These are phyloP conservation scores for Mycena galericulata DNA, from an alignment of 768 basidiomycete genomes.

Conservation along the genomic window DNA sequence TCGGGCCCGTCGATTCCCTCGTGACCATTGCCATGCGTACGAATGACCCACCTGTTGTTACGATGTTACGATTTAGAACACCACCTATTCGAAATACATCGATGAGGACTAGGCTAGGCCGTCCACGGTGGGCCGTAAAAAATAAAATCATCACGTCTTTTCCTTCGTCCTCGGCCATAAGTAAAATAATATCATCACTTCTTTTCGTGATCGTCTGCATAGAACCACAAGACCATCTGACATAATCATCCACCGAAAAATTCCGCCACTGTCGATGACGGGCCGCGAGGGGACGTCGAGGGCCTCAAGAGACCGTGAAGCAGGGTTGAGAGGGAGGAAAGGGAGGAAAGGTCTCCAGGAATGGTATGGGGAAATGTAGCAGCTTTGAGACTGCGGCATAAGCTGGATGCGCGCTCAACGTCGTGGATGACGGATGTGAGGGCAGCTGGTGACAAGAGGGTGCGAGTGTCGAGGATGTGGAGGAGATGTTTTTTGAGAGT, in stretches of 20 bases:
- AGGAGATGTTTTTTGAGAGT: not conserved
- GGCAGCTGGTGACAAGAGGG: not conserved
- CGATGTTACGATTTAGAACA: no score
- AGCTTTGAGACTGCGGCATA: not conserved
- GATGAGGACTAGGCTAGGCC: not conserved
- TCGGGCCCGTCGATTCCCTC: no score
- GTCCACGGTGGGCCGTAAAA: not conserved
- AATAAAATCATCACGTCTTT: not conserved
- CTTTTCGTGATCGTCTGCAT: not conserved
- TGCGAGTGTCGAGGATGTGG: not conserved
- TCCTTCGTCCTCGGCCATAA: not conserved
- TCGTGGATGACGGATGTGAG: constrained; percentile 6
- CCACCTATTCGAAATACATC: not conserved
- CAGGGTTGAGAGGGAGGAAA: not conserved
- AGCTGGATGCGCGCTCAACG: not conserved
- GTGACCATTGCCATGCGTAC: no score
- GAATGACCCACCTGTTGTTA: no score
- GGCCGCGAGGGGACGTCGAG: not conserved
- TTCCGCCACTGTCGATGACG: not conserved
- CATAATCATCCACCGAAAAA: constrained; percentile 4
- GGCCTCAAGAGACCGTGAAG: not conserved
- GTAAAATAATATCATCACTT: not conserved
- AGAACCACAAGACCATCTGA: not conserved
- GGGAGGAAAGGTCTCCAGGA: not conserved
- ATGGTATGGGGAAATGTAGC: not conserved